These are phyloP conservation scores for Halophytophthora batemanensis DNA, from an alignment of 352 stramenopile species.

Conservation along the genomic window DNA sequence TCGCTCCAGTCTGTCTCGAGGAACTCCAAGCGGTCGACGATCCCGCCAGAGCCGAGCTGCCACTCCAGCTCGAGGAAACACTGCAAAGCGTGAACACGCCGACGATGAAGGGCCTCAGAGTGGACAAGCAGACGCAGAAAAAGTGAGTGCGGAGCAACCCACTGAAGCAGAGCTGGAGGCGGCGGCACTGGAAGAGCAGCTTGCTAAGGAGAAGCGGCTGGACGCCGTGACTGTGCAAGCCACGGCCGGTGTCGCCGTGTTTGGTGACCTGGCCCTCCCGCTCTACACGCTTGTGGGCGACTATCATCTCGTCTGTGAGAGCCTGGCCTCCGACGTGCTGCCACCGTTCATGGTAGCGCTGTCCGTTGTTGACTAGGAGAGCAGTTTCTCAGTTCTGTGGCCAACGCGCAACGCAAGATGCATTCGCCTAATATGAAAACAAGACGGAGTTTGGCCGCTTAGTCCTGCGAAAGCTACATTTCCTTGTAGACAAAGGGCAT, in stretches of 20 bases:
- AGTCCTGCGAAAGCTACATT: constrained; percentile 3
- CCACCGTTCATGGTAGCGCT: constrained; percentile 14
- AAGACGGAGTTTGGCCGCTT: too few relatives aligned
- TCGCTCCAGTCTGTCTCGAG: neutral
- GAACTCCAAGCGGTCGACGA: too few relatives aligned
- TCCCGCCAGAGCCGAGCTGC: too few relatives aligned
- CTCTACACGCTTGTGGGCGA: constrained; percentile 21
- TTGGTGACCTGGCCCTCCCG: constrained; percentile 31
- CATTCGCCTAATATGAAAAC: too few relatives aligned
- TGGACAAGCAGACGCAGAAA: neutral
- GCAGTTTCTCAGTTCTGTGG: neutral
- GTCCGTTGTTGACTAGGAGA: constrained; percentile 9
- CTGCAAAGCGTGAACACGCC: too few relatives aligned
- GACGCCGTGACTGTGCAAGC: constrained; percentile 22
- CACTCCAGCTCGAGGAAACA: too few relatives aligned
- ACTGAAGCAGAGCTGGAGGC: neutral
- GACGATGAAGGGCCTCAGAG: too few relatives aligned
- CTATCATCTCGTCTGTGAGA: constrained; percentile 48
- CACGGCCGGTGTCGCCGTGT: constrained; percentile 18
- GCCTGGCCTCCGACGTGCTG: constrained; percentile 19
- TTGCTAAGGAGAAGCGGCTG: constrained; percentile 10
- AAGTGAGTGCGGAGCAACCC: neutral
- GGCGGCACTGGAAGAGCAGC: neutral
- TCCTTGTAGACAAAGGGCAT: constrained; percentile 47
- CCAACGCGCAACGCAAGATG: too few relatives aligned